A percentile compares a stretch with the other conserved stretches of the same genome.
These are phyloP conservation scores for Mycothermus thermophilus DNA, from an alignment of 495 filamentous ascomycete genomes.

Conservation along the genomic window DNA sequence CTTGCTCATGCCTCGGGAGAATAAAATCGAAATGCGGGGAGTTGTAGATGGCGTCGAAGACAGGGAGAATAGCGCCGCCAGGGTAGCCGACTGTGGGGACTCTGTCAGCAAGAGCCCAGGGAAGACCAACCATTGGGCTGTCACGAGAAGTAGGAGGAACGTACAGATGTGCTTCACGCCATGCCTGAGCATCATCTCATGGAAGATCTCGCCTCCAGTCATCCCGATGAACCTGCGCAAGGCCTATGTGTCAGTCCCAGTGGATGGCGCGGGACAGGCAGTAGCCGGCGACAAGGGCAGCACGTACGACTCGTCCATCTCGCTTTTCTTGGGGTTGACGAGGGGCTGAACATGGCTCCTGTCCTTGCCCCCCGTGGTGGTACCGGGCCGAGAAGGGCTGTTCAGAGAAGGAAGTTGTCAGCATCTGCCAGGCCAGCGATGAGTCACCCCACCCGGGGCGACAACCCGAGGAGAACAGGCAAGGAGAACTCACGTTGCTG, in stretches of 20 bases:
- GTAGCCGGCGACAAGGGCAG: constrained; percentile 6
- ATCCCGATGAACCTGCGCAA: constrained; percentile 71
- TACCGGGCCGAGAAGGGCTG: constrained; percentile 65
- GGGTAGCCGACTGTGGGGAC: constrained; percentile 48
- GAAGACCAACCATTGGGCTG: too few relatives aligned
- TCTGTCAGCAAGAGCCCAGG: constrained; percentile 7
- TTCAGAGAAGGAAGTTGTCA: constrained; percentile 48
- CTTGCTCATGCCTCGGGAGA: constrained; percentile 66
- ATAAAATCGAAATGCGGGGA: constrained; percentile 66
- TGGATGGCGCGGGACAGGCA: too few relatives aligned
- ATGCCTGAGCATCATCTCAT: constrained; percentile 96
- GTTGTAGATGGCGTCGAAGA: constrained; percentile 73
- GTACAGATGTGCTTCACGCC: constrained; percentile 82
- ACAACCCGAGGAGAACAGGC: not conserved
- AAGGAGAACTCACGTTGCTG: constrained; percentile 7
- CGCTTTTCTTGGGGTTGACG: constrained; percentile 41
- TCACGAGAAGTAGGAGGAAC: constrained; percentile 24
- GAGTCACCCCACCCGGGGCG: constrained; percentile 10
- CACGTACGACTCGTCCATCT: constrained; percentile 64
- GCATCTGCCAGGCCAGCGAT: constrained; percentile 20
- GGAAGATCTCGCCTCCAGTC: constrained; percentile 93
- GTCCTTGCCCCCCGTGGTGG: constrained; percentile 37
- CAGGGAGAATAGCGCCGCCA: constrained; percentile 69
- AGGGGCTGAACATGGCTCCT: constrained; percentile 53
- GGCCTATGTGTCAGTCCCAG: constrained; percentile 15